Evolutionary conservation across 2,329 filamentous ascomycete genomes (phyloP).

Genomic region (Fonsecaea monophora): DNA sequence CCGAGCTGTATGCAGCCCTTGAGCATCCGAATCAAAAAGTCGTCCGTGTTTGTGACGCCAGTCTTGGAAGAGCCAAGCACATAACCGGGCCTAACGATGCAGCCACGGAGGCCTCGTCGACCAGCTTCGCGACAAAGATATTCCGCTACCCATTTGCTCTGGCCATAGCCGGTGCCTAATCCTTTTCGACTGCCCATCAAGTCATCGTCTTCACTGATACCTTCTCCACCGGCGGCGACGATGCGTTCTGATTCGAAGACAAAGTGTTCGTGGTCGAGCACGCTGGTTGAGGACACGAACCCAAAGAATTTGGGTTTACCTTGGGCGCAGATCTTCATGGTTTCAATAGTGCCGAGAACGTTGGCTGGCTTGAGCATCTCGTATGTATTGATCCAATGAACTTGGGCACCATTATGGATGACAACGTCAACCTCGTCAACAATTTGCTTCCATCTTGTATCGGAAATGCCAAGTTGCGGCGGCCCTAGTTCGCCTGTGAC

Average conservation of each 20-base stretch:
- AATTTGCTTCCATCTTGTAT: constrained; percentile 69
- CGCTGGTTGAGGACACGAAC: constrained; percentile 83
- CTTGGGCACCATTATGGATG: constrained; percentile 80
- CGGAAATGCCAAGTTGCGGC: constrained; percentile 74
- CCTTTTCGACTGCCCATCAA: constrained; percentile 76
- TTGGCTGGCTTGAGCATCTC: constrained; percentile 74
- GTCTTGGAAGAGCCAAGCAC: constrained; percentile 74
- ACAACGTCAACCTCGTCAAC: constrained; percentile 72
- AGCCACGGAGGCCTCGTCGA: constrained; percentile 73
- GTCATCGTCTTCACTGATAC: constrained; percentile 77
- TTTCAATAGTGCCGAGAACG: constrained; percentile 79
- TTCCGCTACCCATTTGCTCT: constrained; percentile 84
- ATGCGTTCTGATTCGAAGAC: constrained; percentile 72
- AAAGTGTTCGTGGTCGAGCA: constrained; percentile 83
- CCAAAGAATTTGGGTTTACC: constrained; percentile 80
- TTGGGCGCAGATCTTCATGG: constrained; percentile 74
- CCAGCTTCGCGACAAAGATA: constrained; percentile 80
- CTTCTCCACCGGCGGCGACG: constrained; percentile 65
- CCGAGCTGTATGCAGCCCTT: constrained; percentile 87
- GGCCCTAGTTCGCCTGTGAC: constrained; percentile 77
- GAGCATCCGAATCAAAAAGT: constrained; percentile 84
- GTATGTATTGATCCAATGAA: constrained; percentile 84
- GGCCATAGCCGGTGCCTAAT: constrained; percentile 86
- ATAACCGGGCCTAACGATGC: constrained; percentile 83
- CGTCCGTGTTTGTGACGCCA: constrained; percentile 80